Base-by-base conservation (phyloP, 169 alveolate genomes). In the Miamiensis avidus region DNA sequence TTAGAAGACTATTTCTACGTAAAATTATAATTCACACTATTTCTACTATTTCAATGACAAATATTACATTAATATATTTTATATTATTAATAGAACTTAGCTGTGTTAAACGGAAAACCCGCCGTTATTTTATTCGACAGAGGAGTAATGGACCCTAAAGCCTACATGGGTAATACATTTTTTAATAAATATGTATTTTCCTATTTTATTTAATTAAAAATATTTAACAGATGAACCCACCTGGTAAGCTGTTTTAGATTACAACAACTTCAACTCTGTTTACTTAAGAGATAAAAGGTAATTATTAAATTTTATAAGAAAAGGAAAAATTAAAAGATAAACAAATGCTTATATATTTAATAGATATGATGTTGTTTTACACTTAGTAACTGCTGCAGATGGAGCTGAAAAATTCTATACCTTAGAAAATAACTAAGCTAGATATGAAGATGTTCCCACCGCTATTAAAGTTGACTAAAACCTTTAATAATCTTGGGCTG, bases 311-410 rank as follows among this genome's bases (percentile, higher is more conserved):
- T n/a, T n/a, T n/a, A n/a, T n/a, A n/a, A n/a, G n/a, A n/a, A n/a
- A n/a, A n/a, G n/a, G n/a, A n/a, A n/a, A n/a, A n/a, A n/a, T n/a
- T n/a, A n/a, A n/a, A n/a, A n/a, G 69, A 49, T 49, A 11, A 49
- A 49, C 4, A 11, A 11, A 11, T 11, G 20, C 4, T 20, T 11
- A 49, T 49, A 49, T 11, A 11, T 11, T 11, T 49, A 49, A 49
- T 49, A 83, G 96, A 82, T 94, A 92, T 75, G 96, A 94, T 65
- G 96, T 93, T 26, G 97, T 94, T 29, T 76, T 91, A 0, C 97
- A 94, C 82, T 32, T 94, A 74, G 96, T 92, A n/a, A 91, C 96
- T 29, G 91, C 93, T 65, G 96, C 96, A n/a, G 92, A 94, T 74
- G 95, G 96, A 74, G 94, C 95, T 34, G 89, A 77, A 72, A 88